These are phyloP conservation scores for Fraxinus baroniana DNA, from an alignment of 305 asterid species.

Conservation along the genomic window DNA sequence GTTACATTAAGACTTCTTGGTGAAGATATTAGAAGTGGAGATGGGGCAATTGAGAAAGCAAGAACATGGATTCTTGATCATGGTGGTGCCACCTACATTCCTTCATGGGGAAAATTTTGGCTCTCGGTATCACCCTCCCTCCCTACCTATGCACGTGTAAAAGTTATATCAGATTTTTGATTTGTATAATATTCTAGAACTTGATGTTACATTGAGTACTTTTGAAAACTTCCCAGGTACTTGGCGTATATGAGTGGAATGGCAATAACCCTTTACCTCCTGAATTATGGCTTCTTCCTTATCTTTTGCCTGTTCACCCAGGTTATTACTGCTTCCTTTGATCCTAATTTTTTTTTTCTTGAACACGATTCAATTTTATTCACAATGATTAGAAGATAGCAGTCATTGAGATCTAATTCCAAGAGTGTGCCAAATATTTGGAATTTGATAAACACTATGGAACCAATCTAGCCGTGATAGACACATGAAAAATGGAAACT, in stretches of 20 bases:
- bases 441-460: neutral
- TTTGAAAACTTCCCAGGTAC: conserved; percentile 29
- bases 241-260: conserved; percentile 56
- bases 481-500: neutral
- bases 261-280: conserved; percentile 62
- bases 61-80: conserved; percentile 59
- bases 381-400: neutral
- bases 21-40: conserved; percentile 31
- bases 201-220: neutral
- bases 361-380: neutral
- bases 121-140: conserved; percentile 33
- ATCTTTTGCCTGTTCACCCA: conserved; percentile 52
- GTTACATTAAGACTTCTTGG: conserved; percentile 51
- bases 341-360: neutral
- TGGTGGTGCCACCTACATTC: conserved; percentile 56
- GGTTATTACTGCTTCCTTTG: conserved; percentile 25
- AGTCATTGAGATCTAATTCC: neutral
- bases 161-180: neutral
- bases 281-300: conserved; percentile 58
- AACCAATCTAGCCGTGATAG: neutral
- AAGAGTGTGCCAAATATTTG: neutral
- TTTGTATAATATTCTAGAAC: neutral
- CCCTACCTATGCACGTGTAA: neutral
- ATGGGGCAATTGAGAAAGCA: conserved; percentile 41
- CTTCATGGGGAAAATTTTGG: conserved; percentile 72